phyloP scores from a whole-genome alignment of 768 basidiomycete species.

The Kwoniella bestiolae region DNA sequence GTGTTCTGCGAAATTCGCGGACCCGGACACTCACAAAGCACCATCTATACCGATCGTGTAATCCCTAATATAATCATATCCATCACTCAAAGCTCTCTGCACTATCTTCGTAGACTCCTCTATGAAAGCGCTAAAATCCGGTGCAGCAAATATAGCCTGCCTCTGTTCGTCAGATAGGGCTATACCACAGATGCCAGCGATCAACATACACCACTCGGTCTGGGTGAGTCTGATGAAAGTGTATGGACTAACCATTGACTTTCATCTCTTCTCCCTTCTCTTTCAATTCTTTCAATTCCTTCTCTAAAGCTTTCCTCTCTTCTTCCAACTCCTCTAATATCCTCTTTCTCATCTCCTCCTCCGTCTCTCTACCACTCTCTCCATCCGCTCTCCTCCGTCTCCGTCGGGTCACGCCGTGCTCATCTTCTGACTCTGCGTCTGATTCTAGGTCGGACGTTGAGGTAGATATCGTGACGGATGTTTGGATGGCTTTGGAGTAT shows the following conservation, averaged over 20 bases:
- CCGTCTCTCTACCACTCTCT: slow-evolving; percentile 59
- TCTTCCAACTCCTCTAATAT: slow-evolving; percentile 80
- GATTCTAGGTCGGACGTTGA: slow-evolving; percentile 31
- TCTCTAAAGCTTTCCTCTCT: slow-evolving; percentile 83
- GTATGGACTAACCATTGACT: slow-evolving; percentile 37
- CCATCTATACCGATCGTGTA: slow-evolving; percentile 89
- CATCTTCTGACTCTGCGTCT: slow-evolving; percentile 64
- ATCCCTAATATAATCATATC: slow-evolving; percentile 95
- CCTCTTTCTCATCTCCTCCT: slow-evolving; percentile 76
- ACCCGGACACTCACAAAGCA: slow-evolving; percentile 67
- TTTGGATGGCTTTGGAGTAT: slow-evolving; percentile 58
- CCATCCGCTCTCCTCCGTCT: slow-evolving; percentile 14
- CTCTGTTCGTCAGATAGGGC: slow-evolving; percentile 88
- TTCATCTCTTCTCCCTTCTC: slow-evolving; percentile 36
- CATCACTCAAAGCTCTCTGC: slow-evolving; percentile 90
- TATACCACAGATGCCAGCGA: too few relatives aligned
- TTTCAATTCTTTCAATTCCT: slow-evolving; percentile 62
- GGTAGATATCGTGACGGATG: slow-evolving; percentile 33
- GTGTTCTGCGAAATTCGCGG: not conserved
- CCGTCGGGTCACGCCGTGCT: slow-evolving; percentile 57
- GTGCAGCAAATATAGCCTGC: slow-evolving; percentile 76
- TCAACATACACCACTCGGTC: too few relatives aligned
- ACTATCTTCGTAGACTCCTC: slow-evolving; percentile 94
- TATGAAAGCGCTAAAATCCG: slow-evolving; percentile 91
- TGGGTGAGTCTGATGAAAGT: not conserved